phyloP scores from a whole-genome alignment of 192 early-diverging fungal species.

The Rhizophagus prolifer region DNA sequence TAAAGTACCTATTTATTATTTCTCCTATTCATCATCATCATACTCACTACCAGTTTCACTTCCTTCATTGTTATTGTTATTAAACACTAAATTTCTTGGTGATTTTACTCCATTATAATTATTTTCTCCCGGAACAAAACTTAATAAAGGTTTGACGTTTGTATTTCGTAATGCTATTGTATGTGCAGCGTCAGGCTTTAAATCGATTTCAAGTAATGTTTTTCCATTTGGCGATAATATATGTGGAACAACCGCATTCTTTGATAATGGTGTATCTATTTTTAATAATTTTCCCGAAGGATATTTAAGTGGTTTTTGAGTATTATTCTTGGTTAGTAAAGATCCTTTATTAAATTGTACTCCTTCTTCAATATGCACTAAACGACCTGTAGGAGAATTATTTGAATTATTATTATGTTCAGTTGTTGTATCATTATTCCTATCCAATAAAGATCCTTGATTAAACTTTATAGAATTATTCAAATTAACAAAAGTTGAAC shows the following conservation, averaged over 20 bases:
- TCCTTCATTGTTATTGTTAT: background rate
- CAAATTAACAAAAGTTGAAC: background rate
- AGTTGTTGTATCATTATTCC: background rate
- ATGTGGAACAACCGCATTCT: no score
- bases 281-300: background rate
- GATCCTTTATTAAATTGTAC: slow-evolving; percentile 27
- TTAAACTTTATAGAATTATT: slow-evolving; percentile 18
- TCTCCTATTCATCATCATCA: background rate
- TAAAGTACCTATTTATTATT: no score
- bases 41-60: background rate
- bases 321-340: background rate
- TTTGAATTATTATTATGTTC: background rate
- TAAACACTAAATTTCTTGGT: background rate
- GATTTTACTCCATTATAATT: background rate
- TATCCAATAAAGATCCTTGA: slow-evolving; percentile 20
- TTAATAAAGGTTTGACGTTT: slow-evolving; percentile 3
- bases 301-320: background rate
- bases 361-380: background rate
- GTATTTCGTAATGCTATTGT: slow-evolving; percentile 8
- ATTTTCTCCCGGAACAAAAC: slow-evolving; percentile 6
- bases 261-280: background rate
- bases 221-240: slow-evolving; percentile 5
- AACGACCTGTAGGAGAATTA: background rate
- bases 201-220: slow-evolving; percentile 1
- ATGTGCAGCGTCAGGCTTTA: slow-evolving; percentile 12